Evolutionary conservation across 768 basidiomycete genomes (phyloP).

Genomic region (Tulasnella calospora): DNA sequence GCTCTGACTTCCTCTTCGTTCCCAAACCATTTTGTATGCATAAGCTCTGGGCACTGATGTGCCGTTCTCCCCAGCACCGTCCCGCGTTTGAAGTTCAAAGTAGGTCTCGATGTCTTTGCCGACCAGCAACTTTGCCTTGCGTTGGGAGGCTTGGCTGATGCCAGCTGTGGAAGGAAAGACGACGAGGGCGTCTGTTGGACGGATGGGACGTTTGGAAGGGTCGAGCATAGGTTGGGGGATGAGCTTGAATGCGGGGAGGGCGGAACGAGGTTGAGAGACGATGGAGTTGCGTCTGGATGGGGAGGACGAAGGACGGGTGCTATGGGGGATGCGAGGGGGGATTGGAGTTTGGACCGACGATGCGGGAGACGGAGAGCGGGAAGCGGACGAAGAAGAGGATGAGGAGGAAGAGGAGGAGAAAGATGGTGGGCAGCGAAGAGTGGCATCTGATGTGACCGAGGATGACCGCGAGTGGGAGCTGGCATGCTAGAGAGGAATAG

Average conservation of each 20-base stretch:
- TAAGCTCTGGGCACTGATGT: constrained; percentile 1
- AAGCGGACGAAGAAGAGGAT: constrained; percentile 43
- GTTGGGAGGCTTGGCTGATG: constrained; percentile 4
- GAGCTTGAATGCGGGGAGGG: constrained; percentile 23
- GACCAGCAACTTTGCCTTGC: constrained; percentile 20
- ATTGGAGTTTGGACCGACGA: constrained; percentile 61
- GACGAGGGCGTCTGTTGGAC: constrained; percentile 18
- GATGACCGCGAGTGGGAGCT: constrained; percentile 34
- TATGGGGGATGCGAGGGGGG: constrained; percentile 35
- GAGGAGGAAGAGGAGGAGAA: constrained; percentile 49
- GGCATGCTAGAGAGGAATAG: neutral
- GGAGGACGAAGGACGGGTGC: constrained; percentile 8
- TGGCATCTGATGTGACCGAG: constrained; percentile 28
- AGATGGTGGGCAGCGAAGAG: constrained; percentile 39
- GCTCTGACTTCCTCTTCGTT: constrained; percentile 10
- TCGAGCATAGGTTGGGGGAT: constrained; percentile 23
- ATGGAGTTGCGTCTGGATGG: constrained; percentile 4
- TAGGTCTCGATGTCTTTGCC: constrained; percentile 13
- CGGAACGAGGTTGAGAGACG: neutral
- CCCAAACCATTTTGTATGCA: constrained; percentile 20
- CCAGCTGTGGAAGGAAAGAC: constrained; percentile 16
- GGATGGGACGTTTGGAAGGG: constrained; percentile 19
- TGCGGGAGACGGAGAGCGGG: constrained; percentile 49
- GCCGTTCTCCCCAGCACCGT: neutral
- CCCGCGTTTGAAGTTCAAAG: neutral